Evolutionary conservation across 2,329 filamentous ascomycete genomes (phyloP).

Genomic region (Aspergillus awamori): DNA sequence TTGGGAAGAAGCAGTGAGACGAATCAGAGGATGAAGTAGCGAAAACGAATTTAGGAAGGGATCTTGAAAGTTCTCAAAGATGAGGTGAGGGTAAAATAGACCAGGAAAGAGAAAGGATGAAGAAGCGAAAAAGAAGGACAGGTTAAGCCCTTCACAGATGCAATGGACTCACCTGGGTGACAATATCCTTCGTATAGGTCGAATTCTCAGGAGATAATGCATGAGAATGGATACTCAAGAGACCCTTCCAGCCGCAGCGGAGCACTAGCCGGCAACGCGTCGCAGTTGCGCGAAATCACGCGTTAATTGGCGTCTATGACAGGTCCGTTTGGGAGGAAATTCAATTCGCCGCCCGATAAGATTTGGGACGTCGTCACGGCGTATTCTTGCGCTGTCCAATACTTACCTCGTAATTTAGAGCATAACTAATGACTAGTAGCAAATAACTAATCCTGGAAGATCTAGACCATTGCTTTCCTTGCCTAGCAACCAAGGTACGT

Average conservation of each 20-base stretch:
- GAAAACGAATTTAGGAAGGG: not conserved
- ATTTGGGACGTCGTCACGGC: not conserved
- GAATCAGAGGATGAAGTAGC: not conserved
- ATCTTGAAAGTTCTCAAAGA: not conserved
- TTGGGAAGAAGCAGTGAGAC: not conserved
- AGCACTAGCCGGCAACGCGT: slow-evolving; percentile 9
- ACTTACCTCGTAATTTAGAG: not conserved
- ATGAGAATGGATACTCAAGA: not conserved
- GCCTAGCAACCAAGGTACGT: not conserved
- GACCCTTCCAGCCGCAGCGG: too few relatives aligned
- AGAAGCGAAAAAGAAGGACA: not conserved
- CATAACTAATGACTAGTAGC: not conserved
- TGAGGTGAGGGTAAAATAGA: not conserved
- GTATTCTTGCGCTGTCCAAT: not conserved
- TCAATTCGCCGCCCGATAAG: not conserved
- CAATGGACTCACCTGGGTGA: not conserved
- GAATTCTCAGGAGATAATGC: not conserved
- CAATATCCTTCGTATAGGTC: not conserved
- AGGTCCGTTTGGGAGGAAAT: slow-evolving; percentile 2
- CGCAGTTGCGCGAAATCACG: slow-evolving; percentile 2
- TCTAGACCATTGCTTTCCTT: not conserved
- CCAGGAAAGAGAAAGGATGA: not conserved
- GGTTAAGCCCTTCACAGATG: too few relatives aligned
- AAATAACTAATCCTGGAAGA: not conserved
- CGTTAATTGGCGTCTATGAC: not conserved